Percentiles rank a stretch among this genome's conserved stretches.
Conservation (phyloP, 2,329 filamentous ascomycete genomes). For the Botryosphaeria dothidea region DNA sequence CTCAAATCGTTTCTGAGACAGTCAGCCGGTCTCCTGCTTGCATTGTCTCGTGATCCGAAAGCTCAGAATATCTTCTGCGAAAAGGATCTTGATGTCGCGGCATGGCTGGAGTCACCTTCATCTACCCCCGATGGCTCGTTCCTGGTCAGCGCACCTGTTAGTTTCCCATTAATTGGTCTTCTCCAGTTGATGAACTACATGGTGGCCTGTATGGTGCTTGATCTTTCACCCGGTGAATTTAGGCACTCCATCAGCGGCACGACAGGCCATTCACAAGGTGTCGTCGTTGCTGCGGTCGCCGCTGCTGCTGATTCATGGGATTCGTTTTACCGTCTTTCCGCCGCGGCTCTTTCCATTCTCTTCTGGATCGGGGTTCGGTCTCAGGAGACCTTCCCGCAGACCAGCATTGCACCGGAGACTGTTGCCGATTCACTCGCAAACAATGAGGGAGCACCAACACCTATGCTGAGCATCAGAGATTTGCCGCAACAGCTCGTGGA, state of each 20-base stretch:
- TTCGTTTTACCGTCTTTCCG: constrained; percentile 31
- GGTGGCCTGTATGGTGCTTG: constrained; percentile 28
- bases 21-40: neutral
- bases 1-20: neutral
- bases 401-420: constrained; percentile 21
- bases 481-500: constrained; percentile 26
- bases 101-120: constrained; percentile 30
- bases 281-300: constrained; percentile 37
- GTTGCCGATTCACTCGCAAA: constrained; percentile 21
- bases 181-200: constrained; percentile 33
- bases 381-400: constrained; percentile 26
- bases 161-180: constrained; percentile 42
- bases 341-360: constrained; percentile 32
- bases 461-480: constrained; percentile 34
- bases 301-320: constrained; percentile 37
- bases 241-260: constrained; percentile 27
- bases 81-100: constrained; percentile 28
- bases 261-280: constrained; percentile 43
- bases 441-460: constrained; percentile 30
- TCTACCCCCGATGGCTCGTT: constrained; percentile 33
- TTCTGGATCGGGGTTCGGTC: constrained; percentile 39
- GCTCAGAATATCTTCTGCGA: neutral
- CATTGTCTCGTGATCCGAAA: neutral
- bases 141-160: constrained; percentile 40
- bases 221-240: constrained; percentile 35